Conservation (phyloP, 805 yeast species). For the Tetrapisispora pingtungensis region DNA sequence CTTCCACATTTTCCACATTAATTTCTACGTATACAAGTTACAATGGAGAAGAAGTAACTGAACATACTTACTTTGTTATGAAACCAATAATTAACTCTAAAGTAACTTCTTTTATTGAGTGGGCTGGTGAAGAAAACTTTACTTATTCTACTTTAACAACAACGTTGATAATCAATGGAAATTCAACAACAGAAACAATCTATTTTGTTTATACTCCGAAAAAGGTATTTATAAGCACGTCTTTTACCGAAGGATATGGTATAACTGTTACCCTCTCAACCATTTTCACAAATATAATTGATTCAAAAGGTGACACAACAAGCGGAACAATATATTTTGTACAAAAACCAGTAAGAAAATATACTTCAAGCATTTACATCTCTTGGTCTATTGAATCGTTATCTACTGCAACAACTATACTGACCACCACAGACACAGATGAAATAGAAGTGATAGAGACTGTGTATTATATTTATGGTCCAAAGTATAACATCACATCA, state of each 20-base stretch:
- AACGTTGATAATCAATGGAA: conserved; percentile 2
- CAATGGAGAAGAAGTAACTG: not conserved
- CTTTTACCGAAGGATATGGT: not conserved
- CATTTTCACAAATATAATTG: not conserved
- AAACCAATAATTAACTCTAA: not conserved
- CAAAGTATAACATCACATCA: not conserved
- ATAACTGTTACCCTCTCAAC: conserved; percentile 1
- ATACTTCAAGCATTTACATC: not conserved
- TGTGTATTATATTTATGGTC: conserved; percentile 1
- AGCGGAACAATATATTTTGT: conserved; percentile 6
- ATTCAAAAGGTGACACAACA: not conserved
- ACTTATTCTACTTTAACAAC: conserved; percentile 5
- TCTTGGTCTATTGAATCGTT: not conserved
- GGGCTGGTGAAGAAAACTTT: not conserved
- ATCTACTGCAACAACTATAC: conserved; percentile 5
- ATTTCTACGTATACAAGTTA: not conserved
- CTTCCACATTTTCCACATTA: not conserved
- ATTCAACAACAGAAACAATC: not conserved
- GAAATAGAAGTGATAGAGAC: conserved; percentile 3
- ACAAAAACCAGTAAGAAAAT: conserved; percentile 8
- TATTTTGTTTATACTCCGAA: not conserved
- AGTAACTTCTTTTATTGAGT: not conserved
- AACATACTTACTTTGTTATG: not conserved
- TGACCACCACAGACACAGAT: conserved; percentile 5
- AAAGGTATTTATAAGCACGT: not conserved